phyloP scores from a whole-genome alignment of 2,329 filamentous ascomycete genomes.

The Rutstroemia sydowiana region DNA sequence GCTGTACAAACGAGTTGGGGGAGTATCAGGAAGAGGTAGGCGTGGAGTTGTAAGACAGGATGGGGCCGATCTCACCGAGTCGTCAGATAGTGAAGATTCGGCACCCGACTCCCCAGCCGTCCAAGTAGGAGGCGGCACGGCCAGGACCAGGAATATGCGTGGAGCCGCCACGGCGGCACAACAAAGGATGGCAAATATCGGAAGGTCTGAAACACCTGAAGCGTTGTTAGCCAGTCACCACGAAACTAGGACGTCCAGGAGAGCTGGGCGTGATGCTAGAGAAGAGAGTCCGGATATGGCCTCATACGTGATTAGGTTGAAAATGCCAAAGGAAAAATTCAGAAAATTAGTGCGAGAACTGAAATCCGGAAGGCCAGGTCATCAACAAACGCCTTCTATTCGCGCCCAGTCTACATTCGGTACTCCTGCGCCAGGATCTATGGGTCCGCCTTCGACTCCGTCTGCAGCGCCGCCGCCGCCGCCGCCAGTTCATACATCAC shows the following conservation, averaged over 20 bases:
- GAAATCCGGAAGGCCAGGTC: constrained; percentile 37
- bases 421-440: constrained; percentile 42
- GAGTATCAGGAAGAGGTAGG: constrained; percentile 46
- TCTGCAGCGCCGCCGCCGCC: constrained; percentile 12
- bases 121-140: constrained; percentile 65
- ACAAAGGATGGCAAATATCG: constrained; percentile 74
- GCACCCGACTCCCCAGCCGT: constrained; percentile 77
- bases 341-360: constrained; percentile 55
- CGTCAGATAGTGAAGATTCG: constrained; percentile 87
- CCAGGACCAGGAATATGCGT: constrained; percentile 80
- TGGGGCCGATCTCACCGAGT: constrained; percentile 65
- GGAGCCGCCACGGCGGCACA: constrained; percentile 82
- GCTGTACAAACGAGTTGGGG: constrained; percentile 72
- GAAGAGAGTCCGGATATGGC: constrained; percentile 71
- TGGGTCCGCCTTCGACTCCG: constrained; percentile 44
- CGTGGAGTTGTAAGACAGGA: constrained; percentile 39
- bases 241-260: constrained; percentile 63
- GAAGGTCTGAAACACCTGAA: constrained; percentile 86
- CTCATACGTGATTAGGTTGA: constrained; percentile 63
- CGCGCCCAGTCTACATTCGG: constrained; percentile 39
- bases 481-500: constrained; percentile 27
- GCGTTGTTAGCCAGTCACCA: constrained; percentile 59
- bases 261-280: constrained; percentile 55
- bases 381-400: constrained; percentile 36
- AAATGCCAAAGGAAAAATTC: constrained; percentile 64